A percentile compares a stretch with the other conserved stretches of the same genome.
Conservation (phyloP, 345 rosid species). For the Eucalyptus tenuipes region DNA sequence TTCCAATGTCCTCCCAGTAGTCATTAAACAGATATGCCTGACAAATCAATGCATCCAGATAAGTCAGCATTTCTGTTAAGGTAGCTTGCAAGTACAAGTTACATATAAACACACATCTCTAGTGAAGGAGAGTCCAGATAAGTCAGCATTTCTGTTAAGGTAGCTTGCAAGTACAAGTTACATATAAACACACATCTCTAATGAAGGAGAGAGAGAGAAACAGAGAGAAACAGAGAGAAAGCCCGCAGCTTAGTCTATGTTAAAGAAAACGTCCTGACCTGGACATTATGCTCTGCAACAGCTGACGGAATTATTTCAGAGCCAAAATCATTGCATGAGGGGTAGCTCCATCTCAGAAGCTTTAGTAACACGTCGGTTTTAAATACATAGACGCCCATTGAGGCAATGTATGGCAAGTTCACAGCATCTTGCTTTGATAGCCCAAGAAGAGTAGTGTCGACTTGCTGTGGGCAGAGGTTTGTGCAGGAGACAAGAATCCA, state of each 20-base stretch:
- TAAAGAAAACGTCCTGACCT: constrained; percentile 19
- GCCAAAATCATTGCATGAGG: constrained; percentile 82
- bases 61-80: too few species aligned
- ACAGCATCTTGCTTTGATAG: constrained; percentile 58
- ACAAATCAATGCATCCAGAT: background rate
- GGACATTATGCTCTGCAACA: constrained; percentile 66
- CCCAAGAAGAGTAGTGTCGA: constrained; percentile 59
- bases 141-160: background rate
- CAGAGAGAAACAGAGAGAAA: background rate
- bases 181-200: background rate
- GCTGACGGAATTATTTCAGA: constrained; percentile 94
- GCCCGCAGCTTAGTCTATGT: background rate
- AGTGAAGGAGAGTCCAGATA: too few species aligned
- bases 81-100: too few species aligned
- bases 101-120: too few species aligned
- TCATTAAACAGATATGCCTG: constrained; percentile 81
- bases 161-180: background rate
- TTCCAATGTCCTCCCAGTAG: constrained; percentile 98
- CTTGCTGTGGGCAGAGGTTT: constrained; percentile 34
- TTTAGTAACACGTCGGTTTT: constrained; percentile 60
- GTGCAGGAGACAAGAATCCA: background rate
- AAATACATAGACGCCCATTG: constrained; percentile 91
- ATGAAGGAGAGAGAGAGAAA: background rate
- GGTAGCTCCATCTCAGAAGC: constrained; percentile 66
- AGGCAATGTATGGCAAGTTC: constrained; percentile 65